Percentiles rank a stretch among this genome's conserved stretches.
Evolutionary conservation across 2,329 filamentous ascomycete species (phyloP).

Genomic region (Sporothrix luriei): DNA sequence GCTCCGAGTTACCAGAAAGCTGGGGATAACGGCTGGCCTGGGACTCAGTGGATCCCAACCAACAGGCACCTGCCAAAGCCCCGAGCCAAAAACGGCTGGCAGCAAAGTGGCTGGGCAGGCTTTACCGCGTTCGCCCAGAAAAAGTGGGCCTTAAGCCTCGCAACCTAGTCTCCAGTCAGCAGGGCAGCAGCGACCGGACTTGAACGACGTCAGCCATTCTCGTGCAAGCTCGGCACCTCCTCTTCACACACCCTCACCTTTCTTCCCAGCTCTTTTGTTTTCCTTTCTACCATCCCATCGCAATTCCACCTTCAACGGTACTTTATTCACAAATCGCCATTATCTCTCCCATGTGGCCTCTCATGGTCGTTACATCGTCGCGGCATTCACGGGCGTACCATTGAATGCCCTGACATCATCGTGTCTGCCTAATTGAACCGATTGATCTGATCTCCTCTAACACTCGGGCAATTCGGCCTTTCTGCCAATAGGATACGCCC

Average conservation of each 20-base stretch:
- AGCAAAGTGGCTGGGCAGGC: conserved; percentile 19
- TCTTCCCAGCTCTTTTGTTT: neutral
- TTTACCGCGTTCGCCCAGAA: neutral
- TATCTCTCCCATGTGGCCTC: conserved; percentile 19
- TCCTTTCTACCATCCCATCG: neutral
- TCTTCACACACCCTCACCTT: neutral
- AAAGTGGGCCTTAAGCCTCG: conserved; percentile 6
- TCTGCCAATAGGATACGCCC: conserved; percentile 48
- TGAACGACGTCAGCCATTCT: conserved; percentile 31
- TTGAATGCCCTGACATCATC: conserved; percentile 14
- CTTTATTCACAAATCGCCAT: neutral
- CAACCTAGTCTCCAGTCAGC: conserved; percentile 4
- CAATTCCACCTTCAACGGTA: neutral
- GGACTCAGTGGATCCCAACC: neutral
- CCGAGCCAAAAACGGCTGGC: neutral
- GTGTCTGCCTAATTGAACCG: neutral
- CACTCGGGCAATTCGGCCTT: neutral
- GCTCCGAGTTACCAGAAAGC: neutral
- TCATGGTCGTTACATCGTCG: conserved; percentile 4
- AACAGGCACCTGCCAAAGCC: conserved; percentile 8
- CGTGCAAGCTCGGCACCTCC: conserved; percentile 18
- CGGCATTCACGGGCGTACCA: conserved; percentile 18
- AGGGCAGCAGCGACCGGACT: conserved; percentile 6
- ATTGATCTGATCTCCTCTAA: neutral
- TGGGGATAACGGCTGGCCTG: conserved; percentile 7